phyloP scores from a whole-genome alignment of 768 basidiomycete genomes.

The Chlorophyllum brunneum region DNA sequence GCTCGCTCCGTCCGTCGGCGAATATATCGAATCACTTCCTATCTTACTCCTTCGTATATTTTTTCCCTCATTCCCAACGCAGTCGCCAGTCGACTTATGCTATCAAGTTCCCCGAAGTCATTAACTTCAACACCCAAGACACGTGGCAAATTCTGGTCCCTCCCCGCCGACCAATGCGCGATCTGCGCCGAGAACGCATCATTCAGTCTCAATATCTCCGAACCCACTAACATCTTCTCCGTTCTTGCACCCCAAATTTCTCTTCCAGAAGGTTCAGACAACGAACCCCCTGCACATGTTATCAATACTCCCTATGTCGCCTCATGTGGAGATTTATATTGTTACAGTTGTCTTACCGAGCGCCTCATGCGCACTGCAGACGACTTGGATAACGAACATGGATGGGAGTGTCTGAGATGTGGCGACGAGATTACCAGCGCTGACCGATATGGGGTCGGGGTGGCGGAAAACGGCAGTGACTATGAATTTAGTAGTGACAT shows the following conservation, averaged over 20 bases:
- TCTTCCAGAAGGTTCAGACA: constrained; percentile 24
- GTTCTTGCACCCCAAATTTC: constrained; percentile 15
- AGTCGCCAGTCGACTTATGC: constrained; percentile 12
- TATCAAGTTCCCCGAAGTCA: not conserved
- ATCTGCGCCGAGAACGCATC: constrained; percentile 83
- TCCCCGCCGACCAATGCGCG: constrained; percentile 78
- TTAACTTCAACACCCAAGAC: constrained; percentile 18
- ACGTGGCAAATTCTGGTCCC: constrained; percentile 62
- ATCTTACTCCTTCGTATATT: constrained; percentile 24
- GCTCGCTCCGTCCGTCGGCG: constrained; percentile 60
- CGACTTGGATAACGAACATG: constrained; percentile 50
- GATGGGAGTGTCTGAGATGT: constrained; percentile 87
- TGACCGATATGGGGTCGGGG: constrained; percentile 51
- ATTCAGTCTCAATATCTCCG: constrained; percentile 52
- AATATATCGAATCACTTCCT: constrained; percentile 34
- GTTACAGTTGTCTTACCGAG: constrained; percentile 90
- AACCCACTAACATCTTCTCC: constrained; percentile 48
- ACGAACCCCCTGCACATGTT: constrained; percentile 53
- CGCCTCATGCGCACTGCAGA: constrained; percentile 72
- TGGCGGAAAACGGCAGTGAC: constrained; percentile 43
- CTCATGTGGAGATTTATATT: constrained; percentile 83
- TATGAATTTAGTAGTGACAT: constrained; percentile 58
- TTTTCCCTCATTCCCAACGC: constrained; percentile 28
- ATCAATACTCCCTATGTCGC: constrained; percentile 82
- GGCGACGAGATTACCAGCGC: constrained; percentile 59